phyloP scores from a whole-genome alignment of 495 filamentous ascomycete species.

The Penicillium daleae region DNA sequence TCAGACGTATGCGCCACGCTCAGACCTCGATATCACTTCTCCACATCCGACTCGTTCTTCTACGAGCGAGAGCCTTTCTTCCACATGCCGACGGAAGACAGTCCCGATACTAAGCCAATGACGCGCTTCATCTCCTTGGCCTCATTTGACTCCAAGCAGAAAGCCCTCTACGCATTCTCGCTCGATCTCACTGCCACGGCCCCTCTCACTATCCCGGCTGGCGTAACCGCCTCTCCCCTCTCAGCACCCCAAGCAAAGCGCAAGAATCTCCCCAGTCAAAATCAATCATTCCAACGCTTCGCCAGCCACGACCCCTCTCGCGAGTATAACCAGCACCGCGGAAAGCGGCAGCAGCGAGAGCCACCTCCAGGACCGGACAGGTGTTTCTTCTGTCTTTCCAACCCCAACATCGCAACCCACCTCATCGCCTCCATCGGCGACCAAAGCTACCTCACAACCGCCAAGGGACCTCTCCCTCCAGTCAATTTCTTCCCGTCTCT shows the following conservation, averaged over 20 bases:
- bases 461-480: slow-evolving; percentile 85
- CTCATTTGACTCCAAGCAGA: slow-evolving; percentile 71
- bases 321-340: slow-evolving; percentile 30
- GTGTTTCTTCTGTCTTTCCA: slow-evolving; percentile 95
- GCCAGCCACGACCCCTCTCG: slow-evolving; percentile 42
- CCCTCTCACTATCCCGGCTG: slow-evolving; percentile 59
- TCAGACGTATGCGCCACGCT: slow-evolving; percentile 75
- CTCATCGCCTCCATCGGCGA: slow-evolving; percentile 86
- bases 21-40: slow-evolving; percentile 89
- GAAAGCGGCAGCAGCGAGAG: slow-evolving; percentile 55
- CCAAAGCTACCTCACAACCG: slow-evolving; percentile 84
- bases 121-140: slow-evolving; percentile 91
- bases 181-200: slow-evolving; percentile 66
- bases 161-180: slow-evolving; percentile 89
- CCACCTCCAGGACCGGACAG: slow-evolving; percentile 71
- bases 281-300: slow-evolving; percentile 65
- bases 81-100: slow-evolving; percentile 61
- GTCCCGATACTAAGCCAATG: slow-evolving; percentile 56
- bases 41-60: slow-evolving; percentile 66
- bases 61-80: slow-evolving; percentile 95
- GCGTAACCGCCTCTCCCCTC: slow-evolving; percentile 75
- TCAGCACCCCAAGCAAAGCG: slow-evolving; percentile 60
- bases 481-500: slow-evolving; percentile 67
- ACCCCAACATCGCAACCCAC: slow-evolving; percentile 78
- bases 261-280: slow-evolving; percentile 51